phyloP scores from a whole-genome alignment of 768 basidiomycete genomes.

The Suillus americanus region DNA sequence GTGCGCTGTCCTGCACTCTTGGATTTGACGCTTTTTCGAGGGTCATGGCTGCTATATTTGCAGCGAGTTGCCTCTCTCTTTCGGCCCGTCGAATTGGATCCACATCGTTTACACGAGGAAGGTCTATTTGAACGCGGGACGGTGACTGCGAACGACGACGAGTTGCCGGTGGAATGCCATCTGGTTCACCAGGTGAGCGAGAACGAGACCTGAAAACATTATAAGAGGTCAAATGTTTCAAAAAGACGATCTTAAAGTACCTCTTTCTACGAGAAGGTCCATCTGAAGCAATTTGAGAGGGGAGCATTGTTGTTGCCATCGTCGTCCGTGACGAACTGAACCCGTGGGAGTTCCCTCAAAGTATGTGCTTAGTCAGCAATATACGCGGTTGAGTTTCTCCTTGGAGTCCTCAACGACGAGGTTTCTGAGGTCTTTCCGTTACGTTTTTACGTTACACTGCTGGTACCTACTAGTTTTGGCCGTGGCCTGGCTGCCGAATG shows the following conservation, averaged over 20 bases:
- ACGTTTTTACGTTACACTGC: no score
- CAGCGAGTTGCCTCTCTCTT: constrained; percentile 78
- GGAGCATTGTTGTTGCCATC: constrained; percentile 43
- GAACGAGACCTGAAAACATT: constrained; percentile 45
- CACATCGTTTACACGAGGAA: constrained; percentile 62
- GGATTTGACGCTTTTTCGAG: constrained; percentile 61
- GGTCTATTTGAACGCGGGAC: constrained; percentile 31
- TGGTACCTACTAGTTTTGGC: no score
- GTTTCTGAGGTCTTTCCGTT: no score
- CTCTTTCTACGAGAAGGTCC: constrained; percentile 44
- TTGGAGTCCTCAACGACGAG: no score
- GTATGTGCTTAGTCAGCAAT: not conserved
- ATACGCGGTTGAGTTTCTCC: no score
- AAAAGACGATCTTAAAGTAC: constrained; percentile 12
- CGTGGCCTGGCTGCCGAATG: no score
- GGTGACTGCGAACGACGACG: constrained; percentile 41
- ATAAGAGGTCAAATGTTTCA: constrained; percentile 5
- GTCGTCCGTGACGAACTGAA: constrained; percentile 11
- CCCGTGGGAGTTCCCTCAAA: not conserved
- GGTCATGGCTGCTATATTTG: constrained; percentile 66
- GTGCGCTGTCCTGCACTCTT: constrained; percentile 42
- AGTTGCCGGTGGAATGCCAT: constrained; percentile 39
- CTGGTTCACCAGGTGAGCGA: constrained; percentile 34
- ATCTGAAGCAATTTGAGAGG: constrained; percentile 31
- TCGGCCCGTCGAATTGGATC: constrained; percentile 76